Evolutionary conservation across 768 basidiomycete genomes (phyloP).

Genomic region (Boletus vermiculosoides): DNA sequence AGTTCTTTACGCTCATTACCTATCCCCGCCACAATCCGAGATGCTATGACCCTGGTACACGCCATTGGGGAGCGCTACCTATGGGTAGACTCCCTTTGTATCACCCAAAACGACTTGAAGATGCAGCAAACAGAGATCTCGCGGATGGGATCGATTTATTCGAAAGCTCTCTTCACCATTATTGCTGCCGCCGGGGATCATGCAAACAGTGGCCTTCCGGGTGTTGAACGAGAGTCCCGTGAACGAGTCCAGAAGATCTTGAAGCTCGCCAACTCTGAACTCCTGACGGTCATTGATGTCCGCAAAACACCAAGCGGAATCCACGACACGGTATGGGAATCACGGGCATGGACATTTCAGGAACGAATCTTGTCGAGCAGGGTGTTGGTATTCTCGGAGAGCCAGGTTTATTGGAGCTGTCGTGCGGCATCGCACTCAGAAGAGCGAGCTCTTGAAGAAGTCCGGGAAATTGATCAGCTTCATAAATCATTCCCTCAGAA

Average conservation of each 20-base stretch:
- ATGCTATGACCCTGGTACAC: constrained; percentile 21
- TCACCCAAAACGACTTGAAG: constrained; percentile 17
- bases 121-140: constrained; percentile 19
- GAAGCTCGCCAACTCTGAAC: constrained; percentile 8
- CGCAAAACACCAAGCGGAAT: neutral
- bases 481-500: neutral
- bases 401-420: constrained; percentile 21
- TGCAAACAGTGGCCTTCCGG: constrained; percentile 13
- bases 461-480: neutral
- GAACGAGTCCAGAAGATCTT: constrained; percentile 5
- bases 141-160: constrained; percentile 24
- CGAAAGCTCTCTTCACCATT: constrained; percentile 16
- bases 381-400: constrained; percentile 18
- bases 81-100: constrained; percentile 29
- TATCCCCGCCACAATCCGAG: constrained; percentile 24
- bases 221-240: constrained; percentile 5
- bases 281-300: constrained; percentile 14
- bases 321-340: constrained; percentile 7
- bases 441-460: constrained; percentile 13
- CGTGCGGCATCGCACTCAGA: constrained; percentile 7
- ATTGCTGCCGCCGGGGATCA: constrained; percentile 16
- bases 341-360: constrained; percentile 22
- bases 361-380: constrained; percentile 17
- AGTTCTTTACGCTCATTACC: constrained; percentile 1
- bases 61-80: constrained; percentile 24